These are phyloP conservation scores for Aspergillus niger DNA, from an alignment of 2,329 filamentous ascomycete species.

Conservation along the genomic window DNA sequence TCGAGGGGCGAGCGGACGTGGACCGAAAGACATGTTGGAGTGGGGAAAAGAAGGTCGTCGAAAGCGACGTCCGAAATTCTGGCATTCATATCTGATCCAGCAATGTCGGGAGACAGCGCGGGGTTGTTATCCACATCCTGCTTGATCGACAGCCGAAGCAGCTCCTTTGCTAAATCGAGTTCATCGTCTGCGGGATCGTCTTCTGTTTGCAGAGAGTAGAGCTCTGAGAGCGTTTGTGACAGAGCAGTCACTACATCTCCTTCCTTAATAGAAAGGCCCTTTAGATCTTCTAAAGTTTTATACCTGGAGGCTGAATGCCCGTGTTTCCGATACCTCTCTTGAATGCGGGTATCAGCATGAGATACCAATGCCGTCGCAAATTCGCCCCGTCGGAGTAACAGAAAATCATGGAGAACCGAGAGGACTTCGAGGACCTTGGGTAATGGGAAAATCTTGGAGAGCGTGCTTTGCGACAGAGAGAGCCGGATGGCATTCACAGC, in stretches of 20 bases:
- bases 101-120: constrained; percentile 24
- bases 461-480: constrained; percentile 78
- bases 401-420: constrained; percentile 78
- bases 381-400: constrained; percentile 83
- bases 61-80: constrained; percentile 58
- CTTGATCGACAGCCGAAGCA: constrained; percentile 65
- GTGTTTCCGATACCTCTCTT: constrained; percentile 69
- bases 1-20: constrained; percentile 80
- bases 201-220: constrained; percentile 75
- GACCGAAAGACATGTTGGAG: constrained; percentile 69
- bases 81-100: constrained; percentile 25
- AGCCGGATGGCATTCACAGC: constrained; percentile 75
- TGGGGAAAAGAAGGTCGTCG: constrained; percentile 77
- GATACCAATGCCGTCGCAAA: constrained; percentile 85
- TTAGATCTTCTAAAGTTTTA: constrained; percentile 55
- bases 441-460: constrained; percentile 79
- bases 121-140: constrained; percentile 36
- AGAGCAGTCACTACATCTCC: constrained; percentile 80
- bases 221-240: constrained; percentile 73
- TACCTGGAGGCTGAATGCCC: constrained; percentile 52
- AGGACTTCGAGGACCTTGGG: constrained; percentile 75
- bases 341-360: constrained; percentile 78
- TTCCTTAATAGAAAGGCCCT: constrained; percentile 74
- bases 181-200: constrained; percentile 74
- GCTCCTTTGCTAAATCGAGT: constrained; percentile 77